phyloP scores from a whole-genome alignment of 805 yeast genomes.

The Yamadazyma nakazawae region DNA sequence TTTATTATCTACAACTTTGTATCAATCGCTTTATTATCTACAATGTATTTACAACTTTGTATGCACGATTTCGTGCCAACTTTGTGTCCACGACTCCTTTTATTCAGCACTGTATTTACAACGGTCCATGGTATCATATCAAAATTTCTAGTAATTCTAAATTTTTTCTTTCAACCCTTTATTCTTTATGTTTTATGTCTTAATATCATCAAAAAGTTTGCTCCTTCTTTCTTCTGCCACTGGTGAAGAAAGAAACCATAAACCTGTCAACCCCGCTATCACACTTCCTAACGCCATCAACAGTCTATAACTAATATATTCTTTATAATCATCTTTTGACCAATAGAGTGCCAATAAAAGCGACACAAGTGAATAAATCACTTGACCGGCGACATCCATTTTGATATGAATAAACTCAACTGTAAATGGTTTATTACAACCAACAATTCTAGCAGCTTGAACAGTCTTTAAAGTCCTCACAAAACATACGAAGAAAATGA shows the following conservation, averaged over 20 bases:
- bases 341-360: constrained; percentile 2
- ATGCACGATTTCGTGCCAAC: no score
- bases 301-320: not conserved
- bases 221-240: not conserved
- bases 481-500: not conserved
- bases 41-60: no score
- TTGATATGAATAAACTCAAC: constrained; percentile 1
- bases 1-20: no score
- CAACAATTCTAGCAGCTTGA: not conserved
- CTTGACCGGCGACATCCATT: not conserved
- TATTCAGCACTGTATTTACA: no score
- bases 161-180: not conserved
- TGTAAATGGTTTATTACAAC: not conserved
- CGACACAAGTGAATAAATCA: not conserved
- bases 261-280: not conserved
- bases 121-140: no score
- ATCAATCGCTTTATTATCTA: no score
- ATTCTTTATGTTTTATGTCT: not conserved
- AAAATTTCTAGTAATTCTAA: not conserved
- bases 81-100: no score
- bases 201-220: not conserved
- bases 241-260: constrained; percentile 1
- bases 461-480: not conserved
- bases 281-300: not conserved
- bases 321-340: not conserved